A percentile compares a stretch with the other conserved stretches of the same genome.
Conservation (phyloP, 1,139 yeast species). For the Blastobotrys serpentis region DNA sequence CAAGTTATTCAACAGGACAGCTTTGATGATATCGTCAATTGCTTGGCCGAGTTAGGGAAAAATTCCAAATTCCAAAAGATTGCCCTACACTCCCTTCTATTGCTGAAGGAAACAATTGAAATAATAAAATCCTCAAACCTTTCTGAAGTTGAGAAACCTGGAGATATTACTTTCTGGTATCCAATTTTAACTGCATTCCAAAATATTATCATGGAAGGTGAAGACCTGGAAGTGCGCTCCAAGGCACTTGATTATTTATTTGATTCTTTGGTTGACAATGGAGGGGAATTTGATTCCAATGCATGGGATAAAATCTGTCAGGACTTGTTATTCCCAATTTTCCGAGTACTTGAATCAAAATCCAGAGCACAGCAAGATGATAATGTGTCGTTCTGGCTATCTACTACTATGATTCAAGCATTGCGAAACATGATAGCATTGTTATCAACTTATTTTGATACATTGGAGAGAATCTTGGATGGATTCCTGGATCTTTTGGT, state of each 20-base stretch:
- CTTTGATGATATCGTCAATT: conserved; percentile 68
- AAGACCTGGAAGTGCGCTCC: conserved; percentile 91
- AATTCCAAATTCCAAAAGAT: conserved; percentile 79
- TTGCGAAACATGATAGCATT: conserved; percentile 82
- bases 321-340: conserved; percentile 83
- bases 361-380: conserved; percentile 76
- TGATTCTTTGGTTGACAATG: conserved; percentile 75
- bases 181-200: conserved; percentile 84
- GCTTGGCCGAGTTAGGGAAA: conserved; percentile 79
- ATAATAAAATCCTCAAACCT: conserved; percentile 24
- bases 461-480: conserved; percentile 67
- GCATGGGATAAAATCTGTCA: conserved; percentile 85
- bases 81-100: conserved; percentile 76
- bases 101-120: conserved; percentile 60
- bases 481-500: conserved; percentile 75
- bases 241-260: conserved; percentile 81
- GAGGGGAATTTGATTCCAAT: conserved; percentile 65
- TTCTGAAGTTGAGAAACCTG: conserved; percentile 19
- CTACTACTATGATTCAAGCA: conserved; percentile 95
- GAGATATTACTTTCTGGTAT: conserved; percentile 52
- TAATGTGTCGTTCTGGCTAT: conserved; percentile 89
- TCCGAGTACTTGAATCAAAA: conserved; percentile 71
- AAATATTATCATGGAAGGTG: conserved; percentile 88
- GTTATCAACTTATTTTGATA: conserved; percentile 75
- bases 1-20: conserved; percentile 72